These are phyloP conservation scores for Begonia peltatifolia DNA, from an alignment of 306 rosid genomes.

Conservation along the genomic window DNA sequence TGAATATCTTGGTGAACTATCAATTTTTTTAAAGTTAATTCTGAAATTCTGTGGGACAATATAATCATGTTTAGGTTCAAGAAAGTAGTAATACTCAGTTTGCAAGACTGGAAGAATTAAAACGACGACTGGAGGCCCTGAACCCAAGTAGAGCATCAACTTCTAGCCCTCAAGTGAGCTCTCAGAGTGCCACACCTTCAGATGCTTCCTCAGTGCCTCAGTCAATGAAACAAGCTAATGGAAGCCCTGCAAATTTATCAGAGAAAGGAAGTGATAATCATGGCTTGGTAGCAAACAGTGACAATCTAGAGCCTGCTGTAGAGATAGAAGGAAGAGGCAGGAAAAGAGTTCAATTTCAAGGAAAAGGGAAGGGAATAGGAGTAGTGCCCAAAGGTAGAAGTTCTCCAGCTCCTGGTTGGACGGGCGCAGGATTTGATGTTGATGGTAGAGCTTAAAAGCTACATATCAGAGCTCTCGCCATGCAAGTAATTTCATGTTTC, in stretches of 20 bases:
- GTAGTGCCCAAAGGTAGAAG: constrained; percentile 51
- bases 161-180: constrained; percentile 36
- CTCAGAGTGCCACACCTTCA: constrained; percentile 10
- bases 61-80: constrained; percentile 48
- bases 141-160: constrained; percentile 48
- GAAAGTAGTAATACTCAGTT: constrained; percentile 74
- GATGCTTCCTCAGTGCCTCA: constrained; percentile 29
- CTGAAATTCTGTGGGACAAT: constrained; percentile 4
- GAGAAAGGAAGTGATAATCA: constrained; percentile 31
- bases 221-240: constrained; percentile 29
- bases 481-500: too few relatives aligned
- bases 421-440: constrained; percentile 88
- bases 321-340: constrained; percentile 60
- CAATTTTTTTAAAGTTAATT: too few relatives aligned
- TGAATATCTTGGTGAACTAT: constrained; percentile 10
- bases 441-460: constrained; percentile 38
- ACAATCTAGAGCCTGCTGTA: constrained; percentile 24
- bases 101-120: constrained; percentile 70
- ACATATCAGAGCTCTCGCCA: not conserved
- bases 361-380: constrained; percentile 80
- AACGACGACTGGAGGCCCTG: constrained; percentile 80
- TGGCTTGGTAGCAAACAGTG: constrained; percentile 24
- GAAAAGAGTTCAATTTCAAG: constrained; percentile 57
- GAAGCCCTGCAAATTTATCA: constrained; percentile 14
- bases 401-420: constrained; percentile 67